Evolutionary conservation across 2,329 filamentous ascomycete genomes (phyloP).

Genomic region (Helicocarpus griseus): DNA sequence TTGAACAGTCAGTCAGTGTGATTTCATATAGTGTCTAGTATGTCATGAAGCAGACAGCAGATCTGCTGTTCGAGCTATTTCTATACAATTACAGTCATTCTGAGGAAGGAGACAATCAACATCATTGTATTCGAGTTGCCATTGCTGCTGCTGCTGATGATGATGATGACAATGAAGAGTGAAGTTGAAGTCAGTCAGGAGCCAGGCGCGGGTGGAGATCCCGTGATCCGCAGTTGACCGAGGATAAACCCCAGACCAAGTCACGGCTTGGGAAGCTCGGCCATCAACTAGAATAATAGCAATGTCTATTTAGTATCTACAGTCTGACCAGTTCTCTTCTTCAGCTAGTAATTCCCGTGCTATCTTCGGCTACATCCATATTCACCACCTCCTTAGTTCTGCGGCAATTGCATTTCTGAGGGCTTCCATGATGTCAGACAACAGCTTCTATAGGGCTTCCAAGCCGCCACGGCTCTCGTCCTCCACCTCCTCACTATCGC

Average conservation of each 20-base stretch:
- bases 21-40: not conserved
- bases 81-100: not conserved
- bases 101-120: not conserved
- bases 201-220: not conserved
- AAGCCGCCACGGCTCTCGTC: conserved; percentile 51
- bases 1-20: not conserved
- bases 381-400: not conserved
- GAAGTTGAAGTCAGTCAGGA: not conserved
- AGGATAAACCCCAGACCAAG: not conserved
- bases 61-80: no score
- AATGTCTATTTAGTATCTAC: no score
- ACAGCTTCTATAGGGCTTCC: conserved; percentile 22
- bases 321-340: not conserved
- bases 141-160: no score
- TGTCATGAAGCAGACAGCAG: not conserved
- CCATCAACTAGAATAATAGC: not conserved
- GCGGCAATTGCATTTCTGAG: not conserved
- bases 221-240: conserved; percentile 4
- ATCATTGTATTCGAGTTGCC: not conserved
- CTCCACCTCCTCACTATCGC: conserved; percentile 53
- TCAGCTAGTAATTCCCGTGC: not conserved
- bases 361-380: not conserved
- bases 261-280: not conserved
- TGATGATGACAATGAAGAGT: not conserved
- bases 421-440: conserved; percentile 15